These are phyloP conservation scores for Fusarium sp. DNA, from an alignment of 2,329 filamentous ascomycete genomes.

Conservation along the genomic window DNA sequence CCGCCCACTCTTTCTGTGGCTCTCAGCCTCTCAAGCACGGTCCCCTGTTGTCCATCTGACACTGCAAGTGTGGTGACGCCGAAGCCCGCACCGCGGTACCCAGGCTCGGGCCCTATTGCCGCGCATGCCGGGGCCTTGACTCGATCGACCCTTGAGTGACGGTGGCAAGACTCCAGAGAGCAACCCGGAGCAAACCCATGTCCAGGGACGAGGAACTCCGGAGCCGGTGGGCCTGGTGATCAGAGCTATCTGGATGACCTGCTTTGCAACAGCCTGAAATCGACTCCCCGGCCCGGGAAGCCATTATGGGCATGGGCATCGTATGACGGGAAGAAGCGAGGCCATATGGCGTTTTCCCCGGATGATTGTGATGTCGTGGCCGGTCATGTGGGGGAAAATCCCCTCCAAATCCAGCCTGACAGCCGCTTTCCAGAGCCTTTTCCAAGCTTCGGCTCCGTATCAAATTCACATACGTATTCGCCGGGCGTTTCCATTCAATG, in stretches of 20 bases:
- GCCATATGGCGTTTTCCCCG: conserved; percentile 27
- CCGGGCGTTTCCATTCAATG: conserved; percentile 6
- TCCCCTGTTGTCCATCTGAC: conserved; percentile 38
- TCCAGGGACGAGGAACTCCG: conserved; percentile 4
- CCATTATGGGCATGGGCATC: conserved; percentile 35
- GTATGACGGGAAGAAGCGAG: conserved; percentile 42
- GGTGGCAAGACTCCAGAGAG: conserved; percentile 17
- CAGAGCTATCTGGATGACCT: conserved; percentile 2
- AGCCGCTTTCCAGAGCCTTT: conserved; percentile 21
- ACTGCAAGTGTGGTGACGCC: conserved; percentile 37
- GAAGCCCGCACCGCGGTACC: conserved; percentile 22
- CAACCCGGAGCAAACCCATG: conserved; percentile 16
- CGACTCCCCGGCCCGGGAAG: conserved; percentile 30
- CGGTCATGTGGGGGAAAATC: conserved; percentile 42
- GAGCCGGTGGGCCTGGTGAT: conserved; percentile 26
- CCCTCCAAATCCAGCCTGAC: conserved; percentile 23
- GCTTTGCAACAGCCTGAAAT: background rate
- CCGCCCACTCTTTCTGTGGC: conserved; percentile 27
- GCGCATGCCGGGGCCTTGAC: conserved; percentile 39
- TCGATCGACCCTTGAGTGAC: conserved; percentile 21
- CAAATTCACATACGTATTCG: conserved; percentile 13
- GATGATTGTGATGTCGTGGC: conserved; percentile 27
- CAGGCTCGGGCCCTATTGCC: conserved; percentile 26
- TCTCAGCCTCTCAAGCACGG: conserved; percentile 17
- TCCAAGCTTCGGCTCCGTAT: conserved; percentile 24